These are phyloP conservation scores for Euphorbia celastroides DNA, from an alignment of 441 rosid genomes.

Conservation along the genomic window DNA sequence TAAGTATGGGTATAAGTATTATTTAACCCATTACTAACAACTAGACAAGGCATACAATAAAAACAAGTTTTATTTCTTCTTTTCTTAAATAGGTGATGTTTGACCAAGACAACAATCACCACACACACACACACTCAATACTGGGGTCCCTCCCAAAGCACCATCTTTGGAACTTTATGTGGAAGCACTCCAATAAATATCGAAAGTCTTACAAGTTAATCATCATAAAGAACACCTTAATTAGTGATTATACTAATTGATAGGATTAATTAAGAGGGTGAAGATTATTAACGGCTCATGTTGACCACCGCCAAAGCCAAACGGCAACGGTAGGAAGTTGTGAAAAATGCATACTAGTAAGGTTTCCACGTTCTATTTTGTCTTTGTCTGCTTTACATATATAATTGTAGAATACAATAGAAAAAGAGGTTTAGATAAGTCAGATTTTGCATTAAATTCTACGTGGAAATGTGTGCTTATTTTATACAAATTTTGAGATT, in stretches of 20 bases:
- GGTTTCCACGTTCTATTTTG: constrained; percentile 23
- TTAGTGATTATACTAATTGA: not conserved
- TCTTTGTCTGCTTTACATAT: not conserved
- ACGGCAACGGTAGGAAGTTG: constrained; percentile 10
- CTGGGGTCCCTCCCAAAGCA: too few relatives aligned
- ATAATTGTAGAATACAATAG: not conserved
- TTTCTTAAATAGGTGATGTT: too few relatives aligned
- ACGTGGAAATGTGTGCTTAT: constrained; percentile 6
- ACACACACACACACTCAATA: too few relatives aligned
- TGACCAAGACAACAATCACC: not conserved
- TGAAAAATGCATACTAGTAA: constrained; percentile 13
- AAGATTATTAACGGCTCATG: constrained; percentile 3
- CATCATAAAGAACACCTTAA: not conserved
- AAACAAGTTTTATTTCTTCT: too few relatives aligned
- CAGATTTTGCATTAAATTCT: not conserved
- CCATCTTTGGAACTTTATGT: not conserved
- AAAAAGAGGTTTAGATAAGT: not conserved
- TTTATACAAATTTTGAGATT: not conserved
- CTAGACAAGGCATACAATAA: too few relatives aligned
- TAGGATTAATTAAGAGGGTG: not conserved
- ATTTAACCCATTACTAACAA: too few relatives aligned
- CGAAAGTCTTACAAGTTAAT: not conserved
- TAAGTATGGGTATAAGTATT: too few relatives aligned
- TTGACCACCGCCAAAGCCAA: constrained; percentile 30
- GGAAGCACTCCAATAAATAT: not conserved